Evolutionary conservation across 179 eudicot genomes (phyloP), one percentile per base, ranked within the genome.

Genomic region (Drosera spatulata): DNA sequence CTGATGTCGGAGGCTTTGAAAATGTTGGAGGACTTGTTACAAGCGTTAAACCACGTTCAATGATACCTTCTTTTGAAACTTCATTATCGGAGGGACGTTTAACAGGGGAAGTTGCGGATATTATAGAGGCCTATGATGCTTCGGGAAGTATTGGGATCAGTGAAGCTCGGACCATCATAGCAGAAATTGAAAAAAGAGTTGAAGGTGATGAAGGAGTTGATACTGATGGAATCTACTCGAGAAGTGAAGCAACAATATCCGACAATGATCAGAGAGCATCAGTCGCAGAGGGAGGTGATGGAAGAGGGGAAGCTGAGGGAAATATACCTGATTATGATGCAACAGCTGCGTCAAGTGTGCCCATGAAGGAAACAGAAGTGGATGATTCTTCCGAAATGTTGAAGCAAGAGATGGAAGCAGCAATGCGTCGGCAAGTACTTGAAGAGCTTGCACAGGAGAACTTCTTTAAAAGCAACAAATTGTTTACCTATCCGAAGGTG

Each of bases 401-500:
- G 67, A 77, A 81, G 66, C 61, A 82, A 73, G 91, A 94, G 73
- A 48, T 7, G 51, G 97, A 90, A 76, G 83, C 77, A 57, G 75
- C 54, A 38, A 50, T 72, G 41, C 80, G 71, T 59, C 76, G 73
- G 56, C 79, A 87, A 75, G 77, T 65, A 49, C 54, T 88, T 42
- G 76, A 76, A 64, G 80, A 79, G 79, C 80, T 87, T 74, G 88
- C 96, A 2, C 78, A 73, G 68, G 82, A 69, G 61, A 90, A 79
- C 53, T 75, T 80, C 48, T 82, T 67, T 14, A 73, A 63, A 64
- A 91, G 86, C 55, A 79, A 65, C 61, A 90, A 74, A 74, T 47
- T 87, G 60, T 94, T 94, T 66, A 61, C 70, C 55, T 83, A 83
- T 73, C 97, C 99, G 3, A 75, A 71, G 72, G 70, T 70, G 39